Base-by-base conservation (phyloP, 2,329 filamentous ascomycete genomes). In the Colletotrichum lupini region DNA sequence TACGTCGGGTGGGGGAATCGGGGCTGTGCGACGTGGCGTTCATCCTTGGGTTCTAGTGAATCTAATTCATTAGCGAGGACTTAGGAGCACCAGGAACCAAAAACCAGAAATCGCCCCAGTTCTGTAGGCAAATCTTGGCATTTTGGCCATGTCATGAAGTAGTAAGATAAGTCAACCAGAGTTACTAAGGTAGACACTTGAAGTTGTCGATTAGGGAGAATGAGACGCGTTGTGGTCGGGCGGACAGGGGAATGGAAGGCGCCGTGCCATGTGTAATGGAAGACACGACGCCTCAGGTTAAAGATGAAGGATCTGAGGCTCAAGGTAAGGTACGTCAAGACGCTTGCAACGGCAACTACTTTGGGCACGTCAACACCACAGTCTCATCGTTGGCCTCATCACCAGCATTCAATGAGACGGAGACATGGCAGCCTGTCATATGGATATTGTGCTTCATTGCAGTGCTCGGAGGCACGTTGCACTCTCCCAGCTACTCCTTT, bases 1-100 rank as follows among this genome's bases (percentile, higher is more conserved):
- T 61, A 65, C 46, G 22, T 30, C 52, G 42, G 55, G 46, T 53
- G 56, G 30, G 52, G 16, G 55, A 49, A 49, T 60, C 35, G 56
- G 67, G 70, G 67, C 67, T 70, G 60, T 73, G 70, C 56, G 46
- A 61, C 56, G 67, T 65, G 67, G 70, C 70, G 63, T 49, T 22
- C 19, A 26, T 61, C 35, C n/a, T 55, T 16, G 11, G 56, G 22
- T 37, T 22, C 42, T 49, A 49, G 42, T 49, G 42, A 49, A 49
- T 49, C 42, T 49, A 49, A 42, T 42, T 42, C 42, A 49, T 22
- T 49, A 22, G 65, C 37, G 64, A 52, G 65, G 30, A 32, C 30
- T 9, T 4, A 32, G 30, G 68, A 55, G 69, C 58, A 53, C 68
- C 37, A 60, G 61, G 16, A 55, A 53, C 61, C 35, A 19, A 6